Evolutionary conservation across 1,139 yeast genomes (phyloP).

Genomic region (Suhomyces yuchorum): DNA sequence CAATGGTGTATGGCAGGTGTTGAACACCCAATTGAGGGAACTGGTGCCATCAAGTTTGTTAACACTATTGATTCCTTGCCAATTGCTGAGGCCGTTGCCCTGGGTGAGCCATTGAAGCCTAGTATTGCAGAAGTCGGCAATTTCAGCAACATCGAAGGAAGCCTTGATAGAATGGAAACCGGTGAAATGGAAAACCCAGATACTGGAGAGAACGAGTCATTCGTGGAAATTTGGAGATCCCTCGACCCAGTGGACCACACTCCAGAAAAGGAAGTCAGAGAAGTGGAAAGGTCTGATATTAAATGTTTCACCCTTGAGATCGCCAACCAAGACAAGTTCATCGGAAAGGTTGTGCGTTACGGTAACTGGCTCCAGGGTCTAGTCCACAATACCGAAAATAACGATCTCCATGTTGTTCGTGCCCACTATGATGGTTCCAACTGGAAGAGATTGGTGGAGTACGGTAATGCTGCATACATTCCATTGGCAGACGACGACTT

Average conservation of each 20-base stretch:
- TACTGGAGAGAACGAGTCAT: constrained; percentile 46
- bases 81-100: constrained; percentile 26
- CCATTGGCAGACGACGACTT: constrained; percentile 24
- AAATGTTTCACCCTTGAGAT: constrained; percentile 22
- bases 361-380: constrained; percentile 62
- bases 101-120: constrained; percentile 24
- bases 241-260: constrained; percentile 42
- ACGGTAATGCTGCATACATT: constrained; percentile 27
- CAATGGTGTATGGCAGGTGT: constrained; percentile 45
- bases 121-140: constrained; percentile 49
- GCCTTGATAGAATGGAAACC: constrained; percentile 51
- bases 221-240: constrained; percentile 61
- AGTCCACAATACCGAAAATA: constrained; percentile 31
- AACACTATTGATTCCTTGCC: constrained; percentile 48
- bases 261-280: constrained; percentile 34
- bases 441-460: constrained; percentile 34
- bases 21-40: constrained; percentile 34
- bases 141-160: constrained; percentile 40
- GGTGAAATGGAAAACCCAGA: constrained; percentile 56
- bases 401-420: constrained; percentile 30
- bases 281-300: constrained; percentile 14
- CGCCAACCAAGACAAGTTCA: constrained; percentile 28
- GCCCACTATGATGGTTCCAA: constrained; percentile 17
- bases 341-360: constrained; percentile 50
- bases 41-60: constrained; percentile 37